Conservation (phyloP, 1,284 basidiomycete genomes). For the Stygiomarasmius scandens region DNA sequence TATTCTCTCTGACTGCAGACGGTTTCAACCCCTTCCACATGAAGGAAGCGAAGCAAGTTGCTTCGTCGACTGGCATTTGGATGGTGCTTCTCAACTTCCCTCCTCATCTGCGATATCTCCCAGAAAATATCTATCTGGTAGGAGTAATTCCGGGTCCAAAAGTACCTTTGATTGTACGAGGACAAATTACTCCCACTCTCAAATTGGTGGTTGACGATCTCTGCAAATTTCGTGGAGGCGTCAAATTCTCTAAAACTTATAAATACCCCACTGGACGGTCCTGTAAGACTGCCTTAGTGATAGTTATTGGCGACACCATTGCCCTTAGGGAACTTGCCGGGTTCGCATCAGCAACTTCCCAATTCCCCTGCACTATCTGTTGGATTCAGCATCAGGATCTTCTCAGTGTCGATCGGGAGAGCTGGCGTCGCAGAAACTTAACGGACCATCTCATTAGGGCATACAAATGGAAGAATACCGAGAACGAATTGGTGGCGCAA, state of each 20-base stretch:
- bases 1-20: conserved; percentile 18
- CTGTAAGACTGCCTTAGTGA: conserved; percentile 23
- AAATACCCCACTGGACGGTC: conserved; percentile 19
- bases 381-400: conserved; percentile 15
- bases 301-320: conserved; percentile 31
- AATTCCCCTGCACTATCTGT: conserved; percentile 29
- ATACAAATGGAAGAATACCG: conserved; percentile 4
- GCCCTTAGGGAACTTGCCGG: conserved; percentile 28
- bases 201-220: conserved; percentile 32
- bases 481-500: background rate
- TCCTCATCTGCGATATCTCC: conserved; percentile 21
- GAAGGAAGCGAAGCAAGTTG: conserved; percentile 22
- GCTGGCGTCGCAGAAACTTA: conserved; percentile 19
- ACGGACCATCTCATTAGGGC: background rate
- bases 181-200: conserved; percentile 32
- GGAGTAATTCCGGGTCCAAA: conserved; percentile 25
- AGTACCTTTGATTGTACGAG: conserved; percentile 14
- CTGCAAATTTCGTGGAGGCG: conserved; percentile 31
- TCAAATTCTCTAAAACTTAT: conserved; percentile 26
- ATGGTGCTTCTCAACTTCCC: conserved; percentile 26
- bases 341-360: conserved; percentile 16
- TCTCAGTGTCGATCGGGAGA: conserved; percentile 17
- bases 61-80: conserved; percentile 23
- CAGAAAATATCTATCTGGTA: conserved; percentile 25
- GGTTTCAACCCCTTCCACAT: conserved; percentile 30